Base-by-base conservation (phyloP, 768 basidiomycete genomes). In the Mycena leptocephala region DNA sequence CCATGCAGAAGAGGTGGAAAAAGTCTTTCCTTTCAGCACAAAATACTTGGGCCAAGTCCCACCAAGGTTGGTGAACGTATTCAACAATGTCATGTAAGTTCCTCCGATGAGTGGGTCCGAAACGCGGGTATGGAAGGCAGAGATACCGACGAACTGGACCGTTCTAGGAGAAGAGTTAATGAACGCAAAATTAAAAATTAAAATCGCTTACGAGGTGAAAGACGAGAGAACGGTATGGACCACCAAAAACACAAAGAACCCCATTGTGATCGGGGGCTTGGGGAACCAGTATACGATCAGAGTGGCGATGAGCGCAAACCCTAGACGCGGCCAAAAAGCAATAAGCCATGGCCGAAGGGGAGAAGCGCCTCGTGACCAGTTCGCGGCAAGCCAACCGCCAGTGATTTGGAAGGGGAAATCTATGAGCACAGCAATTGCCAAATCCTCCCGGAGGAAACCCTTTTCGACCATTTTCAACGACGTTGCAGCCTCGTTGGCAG, bases 11-110 rank as follows among this genome's bases (percentile, higher is more conserved):
- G 32, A 26, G 14, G 22, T 32, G 43, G 20, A 30, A 61, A 22
- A 22, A 11, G 18, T 68, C 78, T 32, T 72, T 90, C 95, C 97
- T 87, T 97, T 96, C n/a, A 99, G 89, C 48, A 99, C 94, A 80
- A 99, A 97, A 87, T 93, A 98, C 79, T 95, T 94, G 9, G 98
- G 98, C 98, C 98, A 99, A 5, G 98, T 99, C 26, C 98, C 98
- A 53, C 98, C 98, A 79, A 99, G 91, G 83, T 99, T 99, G 22
- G 94, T 92, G 79, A 98, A 96, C 20, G 98, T 99, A 83, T 99
- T 99, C 53, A 99, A 86, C 16, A 99, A 88, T 96, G 98, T 99
- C 98, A 99, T 99, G 84, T 99, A 99, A 0, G 98, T 99, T 64
- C 98, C 98, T 33, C 98, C 98, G 67, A 99, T 98, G 16, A 98